A percentile compares a stretch with the other conserved stretches of the same genome.
Conservation (phyloP, 2,329 filamentous ascomycete species). For the Penicillium sclerotigenum region DNA sequence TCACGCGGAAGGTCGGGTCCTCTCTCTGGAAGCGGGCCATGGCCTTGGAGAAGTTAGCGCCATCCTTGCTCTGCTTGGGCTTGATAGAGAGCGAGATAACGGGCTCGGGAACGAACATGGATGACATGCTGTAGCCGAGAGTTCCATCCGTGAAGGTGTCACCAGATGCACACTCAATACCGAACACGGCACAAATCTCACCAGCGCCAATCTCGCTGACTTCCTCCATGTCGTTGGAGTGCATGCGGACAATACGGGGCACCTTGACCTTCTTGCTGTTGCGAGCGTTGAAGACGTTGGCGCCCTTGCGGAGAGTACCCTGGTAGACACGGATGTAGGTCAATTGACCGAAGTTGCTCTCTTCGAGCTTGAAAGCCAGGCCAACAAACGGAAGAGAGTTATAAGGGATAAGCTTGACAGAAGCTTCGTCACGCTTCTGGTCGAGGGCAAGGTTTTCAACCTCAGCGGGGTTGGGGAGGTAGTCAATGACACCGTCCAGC, state of each 20-base stretch:
- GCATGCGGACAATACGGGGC: constrained; percentile 97
- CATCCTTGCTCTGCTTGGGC: constrained; percentile 88
- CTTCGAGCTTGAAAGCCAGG: constrained; percentile 96
- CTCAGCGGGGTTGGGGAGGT: constrained; percentile 85
- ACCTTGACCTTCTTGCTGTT: constrained; percentile 96
- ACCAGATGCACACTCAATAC: constrained; percentile 94
- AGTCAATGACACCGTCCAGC: constrained; percentile 94
- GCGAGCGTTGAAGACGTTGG: constrained; percentile 88
- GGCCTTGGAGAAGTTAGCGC: constrained; percentile 93
- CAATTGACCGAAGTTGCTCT: constrained; percentile 96
- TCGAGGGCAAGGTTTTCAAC: constrained; percentile 88
- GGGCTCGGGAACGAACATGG: constrained; percentile 94
- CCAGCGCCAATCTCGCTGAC: constrained; percentile 87
- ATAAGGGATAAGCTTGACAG: constrained; percentile 87
- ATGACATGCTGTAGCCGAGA: constrained; percentile 91
- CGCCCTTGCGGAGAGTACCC: constrained; percentile 80
- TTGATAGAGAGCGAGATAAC: constrained; percentile 98
- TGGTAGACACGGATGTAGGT: constrained; percentile 99
- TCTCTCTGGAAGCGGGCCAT: constrained; percentile 99
- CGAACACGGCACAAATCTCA: constrained; percentile 98
- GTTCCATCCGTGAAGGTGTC: constrained; percentile 96
- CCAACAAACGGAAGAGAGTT: constrained; percentile 92
- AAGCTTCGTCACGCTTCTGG: constrained; percentile 70
- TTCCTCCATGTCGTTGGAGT: constrained; percentile 99
- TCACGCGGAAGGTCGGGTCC: constrained; percentile 94